Percentiles rank a stretch among this genome's conserved stretches.
Conservation (phyloP, 371 early-diverging fungal species). For the Catenaria anguillulae region DNA sequence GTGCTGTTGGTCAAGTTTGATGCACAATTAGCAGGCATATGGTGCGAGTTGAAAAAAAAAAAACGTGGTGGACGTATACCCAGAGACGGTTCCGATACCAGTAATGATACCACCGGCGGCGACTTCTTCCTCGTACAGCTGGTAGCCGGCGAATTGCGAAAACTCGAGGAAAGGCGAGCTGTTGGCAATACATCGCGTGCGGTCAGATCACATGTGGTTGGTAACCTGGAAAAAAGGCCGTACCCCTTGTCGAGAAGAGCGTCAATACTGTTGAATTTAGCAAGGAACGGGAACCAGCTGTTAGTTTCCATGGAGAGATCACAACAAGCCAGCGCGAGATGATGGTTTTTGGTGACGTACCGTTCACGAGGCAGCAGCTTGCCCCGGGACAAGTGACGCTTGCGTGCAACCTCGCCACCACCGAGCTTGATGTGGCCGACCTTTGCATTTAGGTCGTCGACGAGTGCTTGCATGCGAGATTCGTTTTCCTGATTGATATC, state of each 20-base stretch:
- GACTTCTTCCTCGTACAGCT: conserved; percentile 73
- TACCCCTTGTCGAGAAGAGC: background rate
- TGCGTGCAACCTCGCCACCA: conserved; percentile 76
- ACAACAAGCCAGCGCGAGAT: no score
- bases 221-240: no score
- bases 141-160: conserved; percentile 82
- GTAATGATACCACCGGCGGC: conserved; percentile 91
- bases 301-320: no score
- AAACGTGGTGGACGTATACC: conserved; percentile 48
- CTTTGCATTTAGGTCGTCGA: conserved; percentile 53
- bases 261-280: background rate
- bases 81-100: conserved; percentile 88
- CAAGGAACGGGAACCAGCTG: background rate
- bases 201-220: no score
- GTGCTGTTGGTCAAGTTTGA: background rate
- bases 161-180: conserved; percentile 90
- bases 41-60: background rate
- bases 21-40: background rate
- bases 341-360: no score
- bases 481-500: conserved; percentile 91
- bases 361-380: conserved; percentile 92
- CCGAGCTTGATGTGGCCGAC: conserved; percentile 65
- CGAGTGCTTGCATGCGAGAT: conserved; percentile 53
- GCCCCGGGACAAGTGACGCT: conserved; percentile 69
- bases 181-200: no score